Percentiles rank a stretch among this genome's conserved stretches.
phyloP scores from a whole-genome alignment of 768 basidiomycete genomes.

The Neoboletus brunneissimus region DNA sequence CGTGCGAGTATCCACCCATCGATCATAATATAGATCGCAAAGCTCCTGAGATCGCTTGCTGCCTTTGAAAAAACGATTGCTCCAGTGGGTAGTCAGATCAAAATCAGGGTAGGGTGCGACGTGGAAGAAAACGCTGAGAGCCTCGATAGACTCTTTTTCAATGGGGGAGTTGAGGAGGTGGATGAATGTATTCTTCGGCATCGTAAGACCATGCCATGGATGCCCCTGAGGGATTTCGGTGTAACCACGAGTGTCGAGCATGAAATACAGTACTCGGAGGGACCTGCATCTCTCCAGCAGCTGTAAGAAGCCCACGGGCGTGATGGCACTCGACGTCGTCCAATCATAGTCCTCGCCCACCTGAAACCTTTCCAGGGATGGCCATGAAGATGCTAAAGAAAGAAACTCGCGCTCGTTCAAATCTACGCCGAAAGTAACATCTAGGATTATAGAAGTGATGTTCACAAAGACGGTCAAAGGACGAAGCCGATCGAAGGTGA shows the following conservation, averaged over 20 bases:
- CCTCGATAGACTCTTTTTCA: constrained; percentile 1
- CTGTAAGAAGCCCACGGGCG: constrained; percentile 7
- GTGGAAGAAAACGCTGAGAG: constrained; percentile 13
- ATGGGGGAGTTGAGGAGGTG: constrained; percentile 5
- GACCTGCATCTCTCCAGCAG: constrained; percentile 14
- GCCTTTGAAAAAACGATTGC: neutral
- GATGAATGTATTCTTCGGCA: neutral
- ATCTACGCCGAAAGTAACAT: neutral
- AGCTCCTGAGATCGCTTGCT: neutral
- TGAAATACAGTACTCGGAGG: constrained; percentile 2
- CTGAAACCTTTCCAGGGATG: neutral
- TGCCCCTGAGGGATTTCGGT: constrained; percentile 5
- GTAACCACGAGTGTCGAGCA: constrained; percentile 8
- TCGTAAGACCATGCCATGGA: constrained; percentile 10
- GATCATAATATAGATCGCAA: neutral
- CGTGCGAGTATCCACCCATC: neutral
- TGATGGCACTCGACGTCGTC: constrained; percentile 3
- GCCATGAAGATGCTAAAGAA: constrained; percentile 16
- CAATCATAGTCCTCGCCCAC: constrained; percentile 4
- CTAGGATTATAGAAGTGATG: constrained; percentile 1
- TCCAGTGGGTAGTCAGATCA: neutral
- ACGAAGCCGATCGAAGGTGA: constrained; percentile 1
- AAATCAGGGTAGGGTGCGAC: constrained; percentile 6
- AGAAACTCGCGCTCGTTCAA: constrained; percentile 8
- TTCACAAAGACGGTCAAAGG: constrained; percentile 7